Conservation (phyloP, 2,329 filamentous ascomycete genomes). For the Pseudogymnoascus sp. region DNA sequence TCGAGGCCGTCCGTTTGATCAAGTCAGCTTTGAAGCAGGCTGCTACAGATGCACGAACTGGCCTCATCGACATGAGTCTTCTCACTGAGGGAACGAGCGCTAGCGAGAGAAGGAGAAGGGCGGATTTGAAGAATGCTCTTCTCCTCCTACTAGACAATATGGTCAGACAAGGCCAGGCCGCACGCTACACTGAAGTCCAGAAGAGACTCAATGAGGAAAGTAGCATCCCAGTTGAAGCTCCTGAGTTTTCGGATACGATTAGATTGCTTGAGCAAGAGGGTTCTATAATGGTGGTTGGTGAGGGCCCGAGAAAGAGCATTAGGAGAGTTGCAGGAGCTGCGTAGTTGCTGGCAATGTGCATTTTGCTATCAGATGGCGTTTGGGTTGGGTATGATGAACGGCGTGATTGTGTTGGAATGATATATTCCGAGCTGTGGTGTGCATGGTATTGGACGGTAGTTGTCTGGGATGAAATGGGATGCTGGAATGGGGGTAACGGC, state of each 20-base stretch:
- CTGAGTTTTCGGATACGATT: constrained; percentile 79
- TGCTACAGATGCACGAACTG: constrained; percentile 85
- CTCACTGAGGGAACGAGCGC: constrained; percentile 90
- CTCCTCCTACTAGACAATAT: constrained; percentile 73
- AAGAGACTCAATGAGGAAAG: constrained; percentile 65
- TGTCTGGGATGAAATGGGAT: constrained; percentile 4
- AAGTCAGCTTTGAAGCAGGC: constrained; percentile 91
- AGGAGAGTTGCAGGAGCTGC: constrained; percentile 60
- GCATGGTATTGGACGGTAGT: not conserved
- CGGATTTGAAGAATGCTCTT: constrained; percentile 77
- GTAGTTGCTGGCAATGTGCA: constrained; percentile 17
- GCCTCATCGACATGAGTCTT: constrained; percentile 93
- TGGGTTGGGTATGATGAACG: constrained; percentile 1
- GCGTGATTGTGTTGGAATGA: constrained; percentile 1
- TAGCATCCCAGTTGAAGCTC: constrained; percentile 63
- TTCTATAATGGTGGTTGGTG: constrained; percentile 69
- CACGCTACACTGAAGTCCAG: constrained; percentile 72
- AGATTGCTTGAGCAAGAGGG: constrained; percentile 79
- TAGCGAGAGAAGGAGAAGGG: constrained; percentile 73
- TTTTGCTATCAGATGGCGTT: constrained; percentile 3
- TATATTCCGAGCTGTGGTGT: constrained; percentile 3
- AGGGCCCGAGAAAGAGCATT: constrained; percentile 75
- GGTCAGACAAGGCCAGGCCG: constrained; percentile 57
- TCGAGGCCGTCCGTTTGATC: constrained; percentile 87
- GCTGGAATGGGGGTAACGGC: not conserved